Conservation (phyloP, 768 basidiomycete genomes). For the Lactarius quietus region DNA sequence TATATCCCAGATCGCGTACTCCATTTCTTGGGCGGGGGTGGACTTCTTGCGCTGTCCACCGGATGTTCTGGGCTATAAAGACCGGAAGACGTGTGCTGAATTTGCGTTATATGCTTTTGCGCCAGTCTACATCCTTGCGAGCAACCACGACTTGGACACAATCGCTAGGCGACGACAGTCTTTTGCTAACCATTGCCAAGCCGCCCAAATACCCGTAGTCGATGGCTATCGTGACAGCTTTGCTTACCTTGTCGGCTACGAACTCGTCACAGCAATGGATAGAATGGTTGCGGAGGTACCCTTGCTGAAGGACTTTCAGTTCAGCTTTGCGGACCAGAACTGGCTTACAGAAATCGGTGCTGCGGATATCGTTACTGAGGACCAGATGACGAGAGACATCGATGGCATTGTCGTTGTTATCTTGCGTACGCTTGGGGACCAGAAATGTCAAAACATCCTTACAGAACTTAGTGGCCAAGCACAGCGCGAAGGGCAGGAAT, state of each 20-base stretch:
- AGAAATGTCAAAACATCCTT: slow-evolving; percentile 58
- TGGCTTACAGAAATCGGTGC: slow-evolving; percentile 33
- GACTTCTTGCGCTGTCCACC: slow-evolving; percentile 63
- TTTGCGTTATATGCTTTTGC: slow-evolving; percentile 65
- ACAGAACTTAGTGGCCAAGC: slow-evolving; percentile 42
- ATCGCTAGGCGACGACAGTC: slow-evolving; percentile 40
- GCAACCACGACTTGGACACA: slow-evolving; percentile 32
- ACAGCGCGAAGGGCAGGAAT: slow-evolving; percentile 41
- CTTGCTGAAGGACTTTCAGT: neutral
- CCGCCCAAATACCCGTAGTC: slow-evolving; percentile 43
- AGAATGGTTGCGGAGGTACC: slow-evolving; percentile 24
- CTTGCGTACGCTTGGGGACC: slow-evolving; percentile 62
- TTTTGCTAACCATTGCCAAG: slow-evolving; percentile 62
- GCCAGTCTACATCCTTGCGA: slow-evolving; percentile 57
- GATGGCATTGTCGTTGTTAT: slow-evolving; percentile 59
- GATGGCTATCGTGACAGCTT: slow-evolving; percentile 63
- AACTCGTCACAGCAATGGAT: slow-evolving; percentile 49
- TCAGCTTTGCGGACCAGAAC: slow-evolving; percentile 32
- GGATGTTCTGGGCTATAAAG: slow-evolving; percentile 69
- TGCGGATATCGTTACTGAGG: slow-evolving; percentile 35
- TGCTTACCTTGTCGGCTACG: slow-evolving; percentile 63
- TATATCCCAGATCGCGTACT: slow-evolving; percentile 68
- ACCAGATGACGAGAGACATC: slow-evolving; percentile 41
- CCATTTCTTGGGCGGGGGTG: slow-evolving; percentile 48
- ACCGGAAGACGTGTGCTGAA: slow-evolving; percentile 61